Base-by-base conservation (phyloP, 257 asterid genomes). In the Scutellaria barbata region DNA sequence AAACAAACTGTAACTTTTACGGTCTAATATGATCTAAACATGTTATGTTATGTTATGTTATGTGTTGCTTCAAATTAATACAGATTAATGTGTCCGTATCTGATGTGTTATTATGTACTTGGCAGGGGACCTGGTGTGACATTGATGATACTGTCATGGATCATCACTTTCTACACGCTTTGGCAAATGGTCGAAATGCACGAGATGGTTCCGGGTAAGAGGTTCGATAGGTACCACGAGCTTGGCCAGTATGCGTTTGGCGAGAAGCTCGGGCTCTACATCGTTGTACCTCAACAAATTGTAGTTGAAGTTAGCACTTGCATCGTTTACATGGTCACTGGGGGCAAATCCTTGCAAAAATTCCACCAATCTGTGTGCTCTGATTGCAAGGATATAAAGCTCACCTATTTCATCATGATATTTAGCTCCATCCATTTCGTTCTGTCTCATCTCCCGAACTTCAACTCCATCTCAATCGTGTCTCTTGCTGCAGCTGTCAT, bases 141-240 rank as follows among this genome's bases (percentile, higher is more conserved):
- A 0, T 8, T 77, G 40, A 41, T 83, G 87, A n/a, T 77, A 37
- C 0, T 77, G 1, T 83, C 85, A 50, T 83, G 87, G 87, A 37
- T 83, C n/a, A 75, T 83, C 14, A 83, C 87, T 0, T 60, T 83
- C n/a, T 83, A 80, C 79, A 83, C 87, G 0, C 72, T 83, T 5
- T 83, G 87, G 84, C 85, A 83, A 64, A 83, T 83, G 87, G 87
- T 83, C 6, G 84, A 83, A 13, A 83, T 83, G 87, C 87, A 83
- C 63, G 87, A 83, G 22, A 77, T 74, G 69, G 81, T 83, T 0
- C 84, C 87, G 0, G 87, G 83, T 0, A 83, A 83, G 79, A 77
- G 84, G 77, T 77, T 83, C 66, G 87, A 83, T 33, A 62, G 87
- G 77, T 83, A 82, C 79, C 86, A 82, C 71, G 86, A 82, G 63